Evolutionary conservation across 2,329 filamentous ascomycete genomes (phyloP), one percentile per base, ranked within the genome.

Genomic region (Stemphylium vesicarium): DNA sequence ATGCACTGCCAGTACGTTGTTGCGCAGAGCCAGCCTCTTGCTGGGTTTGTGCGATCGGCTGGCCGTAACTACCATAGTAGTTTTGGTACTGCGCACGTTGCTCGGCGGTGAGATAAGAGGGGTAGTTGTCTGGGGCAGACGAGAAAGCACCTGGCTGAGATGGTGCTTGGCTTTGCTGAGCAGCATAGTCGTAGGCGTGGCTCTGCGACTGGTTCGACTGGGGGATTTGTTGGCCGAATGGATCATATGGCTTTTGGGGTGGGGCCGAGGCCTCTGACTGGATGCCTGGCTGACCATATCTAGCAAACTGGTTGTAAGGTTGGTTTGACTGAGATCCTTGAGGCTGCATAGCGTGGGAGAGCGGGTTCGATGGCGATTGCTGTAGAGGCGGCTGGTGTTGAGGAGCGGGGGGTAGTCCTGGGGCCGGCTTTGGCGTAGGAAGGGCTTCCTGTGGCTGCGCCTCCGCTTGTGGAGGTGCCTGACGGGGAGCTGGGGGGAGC

Each of bases 211-310:
- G 51, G 59, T 65, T 78, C 26, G 75, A 76, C 46, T 79, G 79
- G 10, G 66, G 66, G 60, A 85, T 83, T 72, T 92, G 91, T 73
- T 96, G 91, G 65, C 83, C 85, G 73, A 96, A 98, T 0, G 91
- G 85, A 72, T 97, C 94, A 76, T 92, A 93, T 2, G 89, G 86
- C 80, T 98, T 97, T 76, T 92, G 89, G 4, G 82, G 79, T 50
- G 84, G 81, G 16, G 84, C 80, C 38, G 85, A 78, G 20, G 82
- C 77, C 50, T 92, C 89, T 52, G 87, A 73, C 62, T 79, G 87
- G 31, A 82, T 75, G 49, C 80, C 81, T 48, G 82, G 72, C 68
- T 89, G 88, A 44, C 83, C 85, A 69, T 88, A 93, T 52, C 90
- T 88, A 53, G 85, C 85, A 68, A 87, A 93, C 68, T 89, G 86